phyloP scores from a whole-genome alignment of 371 early-diverging fungal species.

The Neoconidiobolus thromboides region DNA sequence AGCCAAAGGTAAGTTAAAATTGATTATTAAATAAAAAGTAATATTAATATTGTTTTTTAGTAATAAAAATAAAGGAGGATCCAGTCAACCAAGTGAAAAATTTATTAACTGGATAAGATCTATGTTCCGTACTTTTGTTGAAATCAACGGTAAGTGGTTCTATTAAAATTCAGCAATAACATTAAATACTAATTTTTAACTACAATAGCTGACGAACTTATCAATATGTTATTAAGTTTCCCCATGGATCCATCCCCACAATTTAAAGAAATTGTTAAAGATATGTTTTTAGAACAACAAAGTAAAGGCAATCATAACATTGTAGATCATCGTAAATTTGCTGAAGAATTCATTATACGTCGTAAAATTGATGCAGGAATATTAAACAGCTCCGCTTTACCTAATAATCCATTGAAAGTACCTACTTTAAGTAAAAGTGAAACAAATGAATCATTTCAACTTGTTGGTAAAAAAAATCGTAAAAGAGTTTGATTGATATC shows the following conservation, averaged over 20 bases:
- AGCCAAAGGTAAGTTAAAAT: slow-evolving; percentile 10
- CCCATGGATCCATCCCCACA: slow-evolving; percentile 44
- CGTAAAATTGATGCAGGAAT: slow-evolving; percentile 51
- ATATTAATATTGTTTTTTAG: too few relatives aligned
- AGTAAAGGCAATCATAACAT: slow-evolving; percentile 10
- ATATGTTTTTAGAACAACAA: slow-evolving; percentile 50
- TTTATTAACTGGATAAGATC: slow-evolving; percentile 58
- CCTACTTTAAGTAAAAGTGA: not conserved
- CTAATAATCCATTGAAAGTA: not conserved
- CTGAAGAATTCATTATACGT: slow-evolving; percentile 57
- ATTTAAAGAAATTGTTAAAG: slow-evolving; percentile 55
- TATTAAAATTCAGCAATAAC: not conserved
- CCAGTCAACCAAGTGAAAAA: slow-evolving; percentile 37
- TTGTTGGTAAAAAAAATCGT: too few relatives aligned
- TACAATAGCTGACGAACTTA: slow-evolving; percentile 35
- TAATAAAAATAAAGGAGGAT: not conserved
- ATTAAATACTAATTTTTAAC: not conserved
- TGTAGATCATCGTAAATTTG: slow-evolving; percentile 58
- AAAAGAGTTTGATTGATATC: too few relatives aligned
- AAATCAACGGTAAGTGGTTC: slow-evolving; percentile 27
- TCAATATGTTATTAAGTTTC: slow-evolving; percentile 57
- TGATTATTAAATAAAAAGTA: too few relatives aligned
- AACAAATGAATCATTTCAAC: too few relatives aligned
- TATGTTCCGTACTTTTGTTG: slow-evolving; percentile 40
- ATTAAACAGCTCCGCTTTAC: slow-evolving; percentile 5